Evolutionary conservation across 225 moss, liverwort and hornwort genomes (phyloP).

Genomic region (Pseudisothecium myosuroides): DNA sequence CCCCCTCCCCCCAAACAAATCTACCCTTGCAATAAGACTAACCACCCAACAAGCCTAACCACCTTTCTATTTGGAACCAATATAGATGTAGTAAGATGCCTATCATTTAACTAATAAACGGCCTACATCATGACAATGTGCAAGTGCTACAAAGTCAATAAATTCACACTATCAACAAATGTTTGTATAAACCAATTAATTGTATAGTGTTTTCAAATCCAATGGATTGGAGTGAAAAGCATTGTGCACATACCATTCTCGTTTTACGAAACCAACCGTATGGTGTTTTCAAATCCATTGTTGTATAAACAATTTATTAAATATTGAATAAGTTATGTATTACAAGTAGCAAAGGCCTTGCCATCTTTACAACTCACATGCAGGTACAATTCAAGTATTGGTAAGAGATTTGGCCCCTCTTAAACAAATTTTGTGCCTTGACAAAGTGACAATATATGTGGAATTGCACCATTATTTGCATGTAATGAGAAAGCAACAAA

Average conservation of each 20-base stretch:
- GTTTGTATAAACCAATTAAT: background rate
- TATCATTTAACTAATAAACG: too few species aligned
- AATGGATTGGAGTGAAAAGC: too few species aligned
- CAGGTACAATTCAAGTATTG: background rate
- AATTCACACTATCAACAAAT: background rate
- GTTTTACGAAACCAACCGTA: background rate
- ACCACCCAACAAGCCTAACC: too few species aligned
- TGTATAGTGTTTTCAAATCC: background rate
- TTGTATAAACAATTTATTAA: background rate
- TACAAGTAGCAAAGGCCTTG: background rate
- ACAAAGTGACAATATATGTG: background rate
- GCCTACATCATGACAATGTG: too few species aligned
- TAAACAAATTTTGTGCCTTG: background rate
- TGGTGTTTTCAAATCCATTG: background rate
- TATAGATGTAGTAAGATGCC: too few species aligned
- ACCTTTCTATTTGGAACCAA: too few species aligned
- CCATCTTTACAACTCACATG: background rate
- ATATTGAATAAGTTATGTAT: background rate
- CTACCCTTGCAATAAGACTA: too few species aligned
- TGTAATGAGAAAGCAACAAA: background rate
- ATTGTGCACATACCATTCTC: too few species aligned
- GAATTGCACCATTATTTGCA: background rate
- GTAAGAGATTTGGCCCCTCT: background rate
- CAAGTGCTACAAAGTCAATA: accelerated
- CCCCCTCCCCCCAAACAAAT: too few species aligned